phyloP scores from a whole-genome alignment of 441 rosid genomes.

The Gossypium gossypioides region DNA sequence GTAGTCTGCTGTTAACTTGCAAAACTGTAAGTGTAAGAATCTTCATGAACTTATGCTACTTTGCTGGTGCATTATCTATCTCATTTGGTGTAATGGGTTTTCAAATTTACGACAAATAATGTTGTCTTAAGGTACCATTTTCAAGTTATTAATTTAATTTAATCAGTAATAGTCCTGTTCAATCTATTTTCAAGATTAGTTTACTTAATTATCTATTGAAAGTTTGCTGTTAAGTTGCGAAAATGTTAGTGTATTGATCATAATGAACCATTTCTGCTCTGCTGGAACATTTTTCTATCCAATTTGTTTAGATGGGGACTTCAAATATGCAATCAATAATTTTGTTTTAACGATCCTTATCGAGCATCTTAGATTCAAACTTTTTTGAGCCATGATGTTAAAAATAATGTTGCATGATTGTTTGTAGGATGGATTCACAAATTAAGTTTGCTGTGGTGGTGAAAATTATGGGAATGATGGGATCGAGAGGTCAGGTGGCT shows the following conservation, averaged over 20 bases:
- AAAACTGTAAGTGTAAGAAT: too few relatives aligned
- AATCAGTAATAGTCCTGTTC: background rate
- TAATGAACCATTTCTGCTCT: background rate
- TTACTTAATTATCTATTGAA: background rate
- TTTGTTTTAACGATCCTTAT: too few relatives aligned
- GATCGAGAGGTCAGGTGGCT: slow-evolving; percentile 79
- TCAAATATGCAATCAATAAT: background rate
- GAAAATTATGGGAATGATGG: slow-evolving; percentile 81
- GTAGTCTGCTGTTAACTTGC: too few relatives aligned
- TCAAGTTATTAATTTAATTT: background rate
- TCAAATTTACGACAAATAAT: too few relatives aligned
- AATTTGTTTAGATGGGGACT: background rate
- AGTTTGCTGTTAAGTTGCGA: background rate
- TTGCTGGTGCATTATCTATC: too few relatives aligned
- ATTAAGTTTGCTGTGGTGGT: slow-evolving; percentile 74
- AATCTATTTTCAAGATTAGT: background rate
- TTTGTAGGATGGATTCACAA: slow-evolving; percentile 59
- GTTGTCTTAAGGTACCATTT: background rate
- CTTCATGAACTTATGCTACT: too few relatives aligned
- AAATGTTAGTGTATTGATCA: background rate
- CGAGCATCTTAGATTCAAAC: background rate
- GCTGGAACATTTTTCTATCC: background rate
- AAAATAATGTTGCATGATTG: background rate
- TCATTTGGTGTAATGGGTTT: too few relatives aligned
- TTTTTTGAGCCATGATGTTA: background rate